A percentile compares a stretch with the other conserved stretches of the same genome.
These are phyloP conservation scores for Wickerhamiella domercqiae DNA, from an alignment of 805 yeast genomes.

Conservation along the genomic window DNA sequence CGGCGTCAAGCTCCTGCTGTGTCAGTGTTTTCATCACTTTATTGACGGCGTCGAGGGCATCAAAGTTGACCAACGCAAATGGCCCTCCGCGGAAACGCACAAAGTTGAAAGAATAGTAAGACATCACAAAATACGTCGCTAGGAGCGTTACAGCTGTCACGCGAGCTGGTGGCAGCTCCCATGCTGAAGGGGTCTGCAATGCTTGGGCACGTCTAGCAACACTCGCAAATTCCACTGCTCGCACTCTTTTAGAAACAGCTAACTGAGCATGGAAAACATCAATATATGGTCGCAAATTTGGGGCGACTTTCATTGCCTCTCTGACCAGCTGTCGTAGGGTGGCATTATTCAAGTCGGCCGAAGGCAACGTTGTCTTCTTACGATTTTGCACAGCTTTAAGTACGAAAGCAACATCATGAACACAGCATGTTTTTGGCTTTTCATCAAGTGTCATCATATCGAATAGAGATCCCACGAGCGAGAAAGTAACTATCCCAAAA, in stretches of 20 bases:
- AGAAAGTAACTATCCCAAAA: constrained; percentile 15
- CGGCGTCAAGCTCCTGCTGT: constrained; percentile 11
- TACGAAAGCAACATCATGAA: constrained; percentile 8
- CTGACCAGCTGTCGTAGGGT: background rate
- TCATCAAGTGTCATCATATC: constrained; percentile 10
- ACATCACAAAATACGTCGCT: constrained; percentile 10
- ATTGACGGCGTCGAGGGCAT: constrained; percentile 7
- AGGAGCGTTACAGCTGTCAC: constrained; percentile 2
- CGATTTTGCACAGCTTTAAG: constrained; percentile 3
- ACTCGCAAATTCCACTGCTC: constrained; percentile 11
- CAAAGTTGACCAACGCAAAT: constrained; percentile 5
- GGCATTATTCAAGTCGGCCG: background rate
- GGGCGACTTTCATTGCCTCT: background rate
- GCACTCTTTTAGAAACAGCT: background rate
- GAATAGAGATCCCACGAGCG: constrained; percentile 7
- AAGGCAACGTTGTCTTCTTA: too few species aligned
- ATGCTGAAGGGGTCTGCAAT: background rate
- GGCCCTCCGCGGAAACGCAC: constrained; percentile 10
- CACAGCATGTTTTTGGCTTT: constrained; percentile 1
- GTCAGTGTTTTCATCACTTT: constrained; percentile 14
- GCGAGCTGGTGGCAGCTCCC: background rate
- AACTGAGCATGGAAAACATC: constrained; percentile 8
- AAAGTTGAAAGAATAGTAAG: constrained; percentile 8
- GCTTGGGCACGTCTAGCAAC: constrained; percentile 2
- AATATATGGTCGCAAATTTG: constrained; percentile 2